These are phyloP conservation scores for Singerocomus inundabilis DNA, from an alignment of 1,284 basidiomycete genomes.

Conservation along the genomic window DNA sequence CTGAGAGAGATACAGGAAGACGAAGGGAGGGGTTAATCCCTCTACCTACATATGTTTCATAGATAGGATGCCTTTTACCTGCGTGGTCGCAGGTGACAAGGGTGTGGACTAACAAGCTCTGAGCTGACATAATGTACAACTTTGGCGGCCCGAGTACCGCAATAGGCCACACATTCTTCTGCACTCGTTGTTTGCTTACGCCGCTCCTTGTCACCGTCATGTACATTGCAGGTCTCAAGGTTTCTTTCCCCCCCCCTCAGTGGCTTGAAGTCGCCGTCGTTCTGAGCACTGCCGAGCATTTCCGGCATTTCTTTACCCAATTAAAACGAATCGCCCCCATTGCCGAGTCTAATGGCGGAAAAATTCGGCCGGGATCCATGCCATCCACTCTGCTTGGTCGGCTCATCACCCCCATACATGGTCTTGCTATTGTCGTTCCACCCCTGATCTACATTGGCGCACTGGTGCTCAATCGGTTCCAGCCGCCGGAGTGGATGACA, in stretches of 20 bases:
- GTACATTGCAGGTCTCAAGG: constrained; percentile 21
- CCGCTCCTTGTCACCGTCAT: constrained; percentile 4
- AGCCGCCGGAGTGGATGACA: constrained; percentile 30
- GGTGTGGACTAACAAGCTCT: too few species aligned
- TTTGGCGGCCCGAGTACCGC: too few species aligned
- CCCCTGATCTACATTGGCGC: constrained; percentile 23
- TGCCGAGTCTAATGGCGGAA: constrained; percentile 22
- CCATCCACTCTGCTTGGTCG: constrained; percentile 20
- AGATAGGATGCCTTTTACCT: too few species aligned
- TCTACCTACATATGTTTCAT: too few species aligned
- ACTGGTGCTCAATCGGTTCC: constrained; percentile 23
- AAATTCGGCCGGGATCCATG: constrained; percentile 19
- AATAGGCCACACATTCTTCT: too few species aligned
- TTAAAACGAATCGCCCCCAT: background rate
- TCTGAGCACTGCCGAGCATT: constrained; percentile 12
- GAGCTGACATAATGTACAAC: too few species aligned
- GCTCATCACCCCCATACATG: constrained; percentile 28
- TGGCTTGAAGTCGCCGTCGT: constrained; percentile 25
- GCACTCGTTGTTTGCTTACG: background rate
- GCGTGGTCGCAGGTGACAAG: too few species aligned
- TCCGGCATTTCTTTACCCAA: background rate
- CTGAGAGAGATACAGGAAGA: too few species aligned
- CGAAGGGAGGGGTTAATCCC: too few species aligned
- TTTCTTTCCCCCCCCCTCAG: constrained; percentile 15
- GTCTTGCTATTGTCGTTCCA: constrained; percentile 11